phyloP scores from a whole-genome alignment of 139 green algal species.

The Tetradesmus obliquus region DNA sequence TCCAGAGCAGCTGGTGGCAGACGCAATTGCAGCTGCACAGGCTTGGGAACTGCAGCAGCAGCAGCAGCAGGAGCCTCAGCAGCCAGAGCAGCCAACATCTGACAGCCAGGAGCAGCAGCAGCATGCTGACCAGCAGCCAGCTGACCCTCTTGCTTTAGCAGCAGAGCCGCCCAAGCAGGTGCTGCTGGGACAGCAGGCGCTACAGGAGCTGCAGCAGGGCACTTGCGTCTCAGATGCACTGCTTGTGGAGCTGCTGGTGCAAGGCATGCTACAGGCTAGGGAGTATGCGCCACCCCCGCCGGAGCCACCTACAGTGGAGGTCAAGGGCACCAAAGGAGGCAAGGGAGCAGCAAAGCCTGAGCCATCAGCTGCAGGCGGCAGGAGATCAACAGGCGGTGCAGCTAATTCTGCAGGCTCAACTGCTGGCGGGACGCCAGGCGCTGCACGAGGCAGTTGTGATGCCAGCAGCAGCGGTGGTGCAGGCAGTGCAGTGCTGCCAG shows the following conservation, averaged over 20 bases:
- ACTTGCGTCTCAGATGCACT: neutral
- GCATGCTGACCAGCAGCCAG: neutral
- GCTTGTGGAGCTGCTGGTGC: conserved; percentile 35
- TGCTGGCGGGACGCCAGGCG: neutral
- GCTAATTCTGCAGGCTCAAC: neutral
- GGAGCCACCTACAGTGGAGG: neutral
- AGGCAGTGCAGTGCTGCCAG: neutral
- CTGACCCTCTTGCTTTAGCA: no score
- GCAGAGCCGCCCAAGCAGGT: neutral
- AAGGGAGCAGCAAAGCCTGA: neutral
- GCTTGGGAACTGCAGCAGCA: conserved; percentile 33
- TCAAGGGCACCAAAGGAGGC: neutral
- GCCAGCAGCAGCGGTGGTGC: neutral
- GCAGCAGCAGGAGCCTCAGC: conserved; percentile 13
- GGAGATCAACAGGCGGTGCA: neutral
- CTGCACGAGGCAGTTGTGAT: neutral
- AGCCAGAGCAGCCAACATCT: neutral
- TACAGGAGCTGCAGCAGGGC: conserved; percentile 13
- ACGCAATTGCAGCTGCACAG: conserved; percentile 53
- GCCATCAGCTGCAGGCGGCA: conserved; percentile 1
- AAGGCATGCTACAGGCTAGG: conserved; percentile 59
- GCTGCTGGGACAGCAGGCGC: conserved; percentile 25
- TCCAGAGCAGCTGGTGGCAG: conserved; percentile 55
- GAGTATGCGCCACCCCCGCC: neutral
- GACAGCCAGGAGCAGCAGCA: neutral